Evolutionary conservation across 1,284 basidiomycete genomes (phyloP).

Genomic region (Marasmius fiardii): DNA sequence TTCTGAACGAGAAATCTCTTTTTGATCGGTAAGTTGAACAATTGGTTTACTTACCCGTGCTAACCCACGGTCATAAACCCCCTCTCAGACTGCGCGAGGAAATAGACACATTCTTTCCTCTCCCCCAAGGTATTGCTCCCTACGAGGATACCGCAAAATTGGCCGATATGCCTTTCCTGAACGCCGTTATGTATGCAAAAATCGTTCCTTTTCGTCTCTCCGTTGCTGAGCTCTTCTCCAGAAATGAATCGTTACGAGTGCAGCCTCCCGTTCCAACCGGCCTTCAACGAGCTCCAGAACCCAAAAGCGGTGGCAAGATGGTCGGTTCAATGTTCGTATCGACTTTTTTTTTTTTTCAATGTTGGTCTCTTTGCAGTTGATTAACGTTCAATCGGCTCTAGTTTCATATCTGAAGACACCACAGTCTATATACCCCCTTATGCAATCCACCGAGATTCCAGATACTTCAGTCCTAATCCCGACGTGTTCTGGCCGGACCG

Average conservation of each 20-base stretch:
- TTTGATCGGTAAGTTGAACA: neutral
- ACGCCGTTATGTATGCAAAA: conserved; percentile 4
- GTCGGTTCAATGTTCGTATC: conserved; percentile 6
- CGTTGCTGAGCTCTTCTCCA: neutral
- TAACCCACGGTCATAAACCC: no score
- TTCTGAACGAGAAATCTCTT: conserved; percentile 16
- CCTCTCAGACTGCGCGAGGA: neutral
- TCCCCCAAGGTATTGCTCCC: neutral
- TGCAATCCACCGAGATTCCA: conserved; percentile 36
- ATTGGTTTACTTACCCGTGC: no score
- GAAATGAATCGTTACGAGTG: conserved; percentile 9
- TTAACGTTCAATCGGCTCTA: conserved; percentile 18
- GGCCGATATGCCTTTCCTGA: neutral
- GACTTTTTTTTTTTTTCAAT: neutral
- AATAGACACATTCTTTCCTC: neutral
- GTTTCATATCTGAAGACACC: conserved; percentile 38
- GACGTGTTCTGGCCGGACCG: conserved; percentile 39
- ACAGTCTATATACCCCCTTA: conserved; percentile 34
- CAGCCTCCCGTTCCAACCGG: conserved; percentile 7
- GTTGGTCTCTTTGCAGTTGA: neutral
- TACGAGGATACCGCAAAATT: neutral
- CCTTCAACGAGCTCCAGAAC: conserved; percentile 5
- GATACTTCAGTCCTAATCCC: conserved; percentile 37
- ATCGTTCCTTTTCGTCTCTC: neutral
- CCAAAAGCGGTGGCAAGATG: conserved; percentile 1